A percentile compares a stretch with the other conserved stretches of the same genome.
Conservation (phyloP, 2,329 filamentous ascomycete genomes). For the Dothideomycetidae sp. region DNA sequence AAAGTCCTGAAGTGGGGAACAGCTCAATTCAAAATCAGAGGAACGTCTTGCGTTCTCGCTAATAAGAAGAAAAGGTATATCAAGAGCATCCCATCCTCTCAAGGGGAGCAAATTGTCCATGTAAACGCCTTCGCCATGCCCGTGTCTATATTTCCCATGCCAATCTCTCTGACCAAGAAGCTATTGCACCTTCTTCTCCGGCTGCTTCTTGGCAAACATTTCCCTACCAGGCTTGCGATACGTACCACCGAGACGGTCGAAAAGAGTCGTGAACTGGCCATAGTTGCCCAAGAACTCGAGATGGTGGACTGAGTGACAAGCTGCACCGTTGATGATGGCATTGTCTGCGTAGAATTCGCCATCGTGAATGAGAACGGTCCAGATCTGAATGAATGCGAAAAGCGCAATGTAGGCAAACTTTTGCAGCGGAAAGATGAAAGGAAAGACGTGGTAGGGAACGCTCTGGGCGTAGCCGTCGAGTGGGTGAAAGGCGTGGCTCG, state of each 20-base stretch:
- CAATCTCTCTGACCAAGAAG: not conserved
- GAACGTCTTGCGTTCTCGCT: too few relatives aligned
- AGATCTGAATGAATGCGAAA: constrained; percentile 89
- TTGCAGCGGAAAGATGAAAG: constrained; percentile 82
- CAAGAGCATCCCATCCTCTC: too few relatives aligned
- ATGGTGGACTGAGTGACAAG: constrained; percentile 88
- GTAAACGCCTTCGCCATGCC: too few relatives aligned
- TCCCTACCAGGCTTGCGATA: constrained; percentile 55
- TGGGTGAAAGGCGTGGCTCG: constrained; percentile 88
- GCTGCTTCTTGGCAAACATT: constrained; percentile 7
- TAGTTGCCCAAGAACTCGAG: constrained; percentile 84
- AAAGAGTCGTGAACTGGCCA: constrained; percentile 83
- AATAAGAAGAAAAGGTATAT: too few relatives aligned
- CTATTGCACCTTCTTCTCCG: constrained; percentile 7
- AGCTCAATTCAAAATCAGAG: too few relatives aligned
- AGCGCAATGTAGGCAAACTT: constrained; percentile 76
- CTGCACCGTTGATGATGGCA: constrained; percentile 84
- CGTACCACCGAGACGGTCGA: constrained; percentile 76
- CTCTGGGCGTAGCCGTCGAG: constrained; percentile 82
- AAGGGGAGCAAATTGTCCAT: too few relatives aligned
- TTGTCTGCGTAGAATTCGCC: constrained; percentile 87
- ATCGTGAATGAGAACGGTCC: constrained; percentile 93
- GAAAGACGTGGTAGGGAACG: constrained; percentile 83
- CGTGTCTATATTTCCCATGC: not conserved
- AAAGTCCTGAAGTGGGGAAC: too few relatives aligned